Evolutionary conservation across 345 rosid species (phyloP).

Genomic region (Microcos paniculata): DNA sequence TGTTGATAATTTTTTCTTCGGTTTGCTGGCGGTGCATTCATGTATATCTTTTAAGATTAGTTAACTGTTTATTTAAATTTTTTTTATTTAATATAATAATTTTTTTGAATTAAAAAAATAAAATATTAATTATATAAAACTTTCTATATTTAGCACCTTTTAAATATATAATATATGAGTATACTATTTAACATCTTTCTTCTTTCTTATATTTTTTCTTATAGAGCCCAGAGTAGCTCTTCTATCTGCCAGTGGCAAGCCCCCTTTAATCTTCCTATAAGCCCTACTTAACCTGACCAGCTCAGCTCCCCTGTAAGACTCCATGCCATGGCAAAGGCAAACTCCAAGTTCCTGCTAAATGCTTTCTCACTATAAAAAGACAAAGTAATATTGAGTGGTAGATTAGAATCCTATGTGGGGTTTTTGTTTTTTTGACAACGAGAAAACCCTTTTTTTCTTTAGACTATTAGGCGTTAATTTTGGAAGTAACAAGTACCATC

Average conservation of each 20-base stretch:
- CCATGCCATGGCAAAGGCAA: slow-evolving; percentile 4
- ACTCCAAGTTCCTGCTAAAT: slow-evolving; percentile 7
- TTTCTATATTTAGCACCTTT: no score
- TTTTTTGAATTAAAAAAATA: no score
- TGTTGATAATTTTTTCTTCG: no score
- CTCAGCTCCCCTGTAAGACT: background rate
- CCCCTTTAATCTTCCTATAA: slow-evolving; percentile 14
- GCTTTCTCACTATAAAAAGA: slow-evolving; percentile 32
- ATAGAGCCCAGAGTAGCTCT: background rate
- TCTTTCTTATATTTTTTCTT: no score
- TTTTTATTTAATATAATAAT: no score
- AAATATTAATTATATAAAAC: no score
- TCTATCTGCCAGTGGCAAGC: slow-evolving; percentile 19
- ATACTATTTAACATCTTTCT: no score
- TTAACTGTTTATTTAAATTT: no score
- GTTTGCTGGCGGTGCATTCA: no score
- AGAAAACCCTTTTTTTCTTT: background rate
- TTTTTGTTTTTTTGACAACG: slow-evolving; percentile 24
- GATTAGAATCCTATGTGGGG: slow-evolving; percentile 61
- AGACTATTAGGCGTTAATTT: background rate
- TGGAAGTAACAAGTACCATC: background rate
- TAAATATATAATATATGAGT: no score
- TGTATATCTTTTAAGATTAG: no score
- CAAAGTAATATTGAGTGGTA: slow-evolving; percentile 27
- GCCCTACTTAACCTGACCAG: slow-evolving; percentile 26